Conservation (phyloP, 257 asterid species). For the Solanum etuberosum region DNA sequence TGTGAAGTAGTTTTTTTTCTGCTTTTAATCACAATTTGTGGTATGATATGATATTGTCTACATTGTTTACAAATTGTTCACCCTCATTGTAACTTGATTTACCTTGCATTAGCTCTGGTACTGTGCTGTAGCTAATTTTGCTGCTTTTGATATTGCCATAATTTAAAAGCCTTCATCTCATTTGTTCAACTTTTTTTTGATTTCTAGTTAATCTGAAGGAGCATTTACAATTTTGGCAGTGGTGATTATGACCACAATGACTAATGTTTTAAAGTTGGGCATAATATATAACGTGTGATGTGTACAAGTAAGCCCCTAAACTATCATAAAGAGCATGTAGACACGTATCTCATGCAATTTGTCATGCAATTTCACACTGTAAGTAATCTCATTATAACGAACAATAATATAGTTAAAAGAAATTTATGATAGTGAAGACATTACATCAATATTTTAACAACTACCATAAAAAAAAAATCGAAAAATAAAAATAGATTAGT, state of each 20-base stretch:
- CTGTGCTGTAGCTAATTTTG: neutral
- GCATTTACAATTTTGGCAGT: neutral
- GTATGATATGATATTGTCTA: neutral
- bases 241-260: neutral
- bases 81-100: neutral
- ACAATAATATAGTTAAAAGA: no score
- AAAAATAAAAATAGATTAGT: neutral
- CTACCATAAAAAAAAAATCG: no score
- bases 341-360: no score
- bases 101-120: neutral
- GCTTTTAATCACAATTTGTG: neutral
- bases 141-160: neutral
- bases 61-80: neutral
- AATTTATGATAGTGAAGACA: neutral
- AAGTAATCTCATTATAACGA: no score
- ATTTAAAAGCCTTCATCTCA: neutral
- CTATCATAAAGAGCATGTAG: no score
- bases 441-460: neutral
- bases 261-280: neutral
- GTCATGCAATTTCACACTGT: accelerated
- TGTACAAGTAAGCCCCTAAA: no score
- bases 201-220: neutral
- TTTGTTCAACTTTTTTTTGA: neutral
- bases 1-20: neutral
- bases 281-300: no score